Evolutionary conservation across 1,284 basidiomycete genomes (phyloP).

Genomic region (Ceratobasidium sp.): DNA sequence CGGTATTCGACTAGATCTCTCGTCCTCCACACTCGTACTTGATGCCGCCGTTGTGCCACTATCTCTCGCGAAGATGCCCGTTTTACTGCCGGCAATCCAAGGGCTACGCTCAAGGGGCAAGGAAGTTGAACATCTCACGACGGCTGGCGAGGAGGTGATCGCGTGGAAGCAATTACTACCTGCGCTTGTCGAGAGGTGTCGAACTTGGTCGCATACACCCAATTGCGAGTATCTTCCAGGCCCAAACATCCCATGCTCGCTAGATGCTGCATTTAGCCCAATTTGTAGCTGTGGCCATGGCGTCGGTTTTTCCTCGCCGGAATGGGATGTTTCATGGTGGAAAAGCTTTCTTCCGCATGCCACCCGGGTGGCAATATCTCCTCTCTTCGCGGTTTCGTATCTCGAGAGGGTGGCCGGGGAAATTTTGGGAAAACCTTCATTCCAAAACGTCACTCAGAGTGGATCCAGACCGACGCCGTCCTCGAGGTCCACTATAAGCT

Average conservation of each 20-base stretch:
- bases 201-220: constrained; percentile 65
- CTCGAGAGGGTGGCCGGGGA: constrained; percentile 59
- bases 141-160: constrained; percentile 55
- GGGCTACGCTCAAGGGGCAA: constrained; percentile 45
- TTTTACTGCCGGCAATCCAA: constrained; percentile 48
- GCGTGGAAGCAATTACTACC: constrained; percentile 67
- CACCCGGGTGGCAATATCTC: constrained; percentile 66
- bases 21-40: constrained; percentile 63
- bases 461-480: neutral
- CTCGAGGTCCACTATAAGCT: neutral
- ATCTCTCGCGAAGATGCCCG: constrained; percentile 41
- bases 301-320: constrained; percentile 56
- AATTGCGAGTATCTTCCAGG: constrained; percentile 64
- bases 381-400: constrained; percentile 65
- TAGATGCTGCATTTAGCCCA: constrained; percentile 57
- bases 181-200: constrained; percentile 66
- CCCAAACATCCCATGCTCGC: constrained; percentile 57
- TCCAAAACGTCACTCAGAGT: neutral
- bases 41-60: constrained; percentile 65
- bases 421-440: constrained; percentile 27
- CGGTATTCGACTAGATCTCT: constrained; percentile 63
- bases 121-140: constrained; percentile 37
- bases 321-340: constrained; percentile 55
- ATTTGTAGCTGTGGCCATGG: constrained; percentile 68
- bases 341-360: constrained; percentile 59